Evolutionary conservation across 192 early-diverging fungal genomes (phyloP).

Genomic region (Coemansia pectinata): DNA sequence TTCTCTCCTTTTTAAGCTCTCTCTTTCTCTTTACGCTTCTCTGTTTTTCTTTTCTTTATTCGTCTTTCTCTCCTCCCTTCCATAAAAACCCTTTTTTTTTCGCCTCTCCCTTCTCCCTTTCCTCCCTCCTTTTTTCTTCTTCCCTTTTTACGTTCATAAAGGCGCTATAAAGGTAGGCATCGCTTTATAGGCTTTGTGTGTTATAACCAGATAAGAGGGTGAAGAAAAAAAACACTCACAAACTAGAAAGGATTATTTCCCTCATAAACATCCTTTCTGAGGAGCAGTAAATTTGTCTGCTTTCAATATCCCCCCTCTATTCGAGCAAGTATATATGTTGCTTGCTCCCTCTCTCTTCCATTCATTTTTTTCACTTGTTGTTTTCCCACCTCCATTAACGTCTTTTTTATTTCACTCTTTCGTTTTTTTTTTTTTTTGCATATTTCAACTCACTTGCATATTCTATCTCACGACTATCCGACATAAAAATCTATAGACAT

Average conservation of each 20-base stretch:
- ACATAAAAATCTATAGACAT: neutral
- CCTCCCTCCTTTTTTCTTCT: conserved; percentile 1
- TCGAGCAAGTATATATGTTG: neutral
- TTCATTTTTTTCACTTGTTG: neutral
- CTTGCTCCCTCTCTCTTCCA: neutral
- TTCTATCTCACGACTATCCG: neutral
- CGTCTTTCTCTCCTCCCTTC: neutral
- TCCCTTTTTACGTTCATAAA: conserved; percentile 7
- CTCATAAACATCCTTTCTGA: neutral
- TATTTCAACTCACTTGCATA: neutral
- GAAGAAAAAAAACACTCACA: neutral
- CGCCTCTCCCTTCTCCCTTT: neutral
- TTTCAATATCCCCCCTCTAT: neutral
- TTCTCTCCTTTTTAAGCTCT: neutral
- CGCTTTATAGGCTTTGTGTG: neutral
- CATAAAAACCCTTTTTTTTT: neutral
- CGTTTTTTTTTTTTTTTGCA: neutral
- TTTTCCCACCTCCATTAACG: neutral
- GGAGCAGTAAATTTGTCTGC: neutral
- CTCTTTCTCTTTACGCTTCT: neutral
- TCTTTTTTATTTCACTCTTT: neutral
- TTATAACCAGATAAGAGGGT: neutral
- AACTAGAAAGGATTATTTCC: neutral
- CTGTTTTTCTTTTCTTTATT: neutral
- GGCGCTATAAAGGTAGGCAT: conserved; percentile 5